phyloP scores from a whole-genome alignment of 1,284 basidiomycete genomes.

The Erythrobasidium hasegawianum region DNA sequence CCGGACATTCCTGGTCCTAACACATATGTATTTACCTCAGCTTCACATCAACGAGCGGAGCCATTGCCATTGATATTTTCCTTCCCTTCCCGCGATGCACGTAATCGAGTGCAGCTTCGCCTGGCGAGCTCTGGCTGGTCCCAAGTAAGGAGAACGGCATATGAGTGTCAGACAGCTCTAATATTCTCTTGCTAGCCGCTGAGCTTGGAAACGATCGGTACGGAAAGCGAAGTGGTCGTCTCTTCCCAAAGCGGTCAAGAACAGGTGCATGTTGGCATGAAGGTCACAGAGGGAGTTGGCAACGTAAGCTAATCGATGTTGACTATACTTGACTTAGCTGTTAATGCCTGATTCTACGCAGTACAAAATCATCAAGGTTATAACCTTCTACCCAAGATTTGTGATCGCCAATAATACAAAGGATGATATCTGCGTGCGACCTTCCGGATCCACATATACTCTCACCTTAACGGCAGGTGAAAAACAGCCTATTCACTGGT shows the following conservation, averaged over 20 bases:
- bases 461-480: constrained; percentile 58
- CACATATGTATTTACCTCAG: background rate
- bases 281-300: constrained; percentile 87
- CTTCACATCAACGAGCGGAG: constrained; percentile 40
- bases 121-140: constrained; percentile 90
- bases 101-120: constrained; percentile 79
- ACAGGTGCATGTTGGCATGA: constrained; percentile 81
- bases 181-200: too few species aligned
- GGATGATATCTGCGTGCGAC: constrained; percentile 70
- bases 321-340: background rate
- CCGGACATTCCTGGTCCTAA: background rate
- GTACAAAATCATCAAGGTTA: constrained; percentile 93
- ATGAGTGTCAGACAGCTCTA: too few species aligned
- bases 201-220: constrained; percentile 84
- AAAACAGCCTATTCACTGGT: constrained; percentile 65
- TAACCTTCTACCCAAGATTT: constrained; percentile 87
- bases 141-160: constrained; percentile 65
- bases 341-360: constrained; percentile 39
- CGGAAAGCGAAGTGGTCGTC: constrained; percentile 79
- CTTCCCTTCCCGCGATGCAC: constrained; percentile 69
- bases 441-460: constrained; percentile 62
- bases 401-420: constrained; percentile 76
- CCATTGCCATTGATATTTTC: constrained; percentile 64
- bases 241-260: constrained; percentile 65
- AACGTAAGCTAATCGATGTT: constrained; percentile 55